Evolutionary conservation across 192 early-diverging fungal genomes (phyloP), one percentile per base, ranked within the genome.

Genomic region (Coemansia sp.): DNA sequence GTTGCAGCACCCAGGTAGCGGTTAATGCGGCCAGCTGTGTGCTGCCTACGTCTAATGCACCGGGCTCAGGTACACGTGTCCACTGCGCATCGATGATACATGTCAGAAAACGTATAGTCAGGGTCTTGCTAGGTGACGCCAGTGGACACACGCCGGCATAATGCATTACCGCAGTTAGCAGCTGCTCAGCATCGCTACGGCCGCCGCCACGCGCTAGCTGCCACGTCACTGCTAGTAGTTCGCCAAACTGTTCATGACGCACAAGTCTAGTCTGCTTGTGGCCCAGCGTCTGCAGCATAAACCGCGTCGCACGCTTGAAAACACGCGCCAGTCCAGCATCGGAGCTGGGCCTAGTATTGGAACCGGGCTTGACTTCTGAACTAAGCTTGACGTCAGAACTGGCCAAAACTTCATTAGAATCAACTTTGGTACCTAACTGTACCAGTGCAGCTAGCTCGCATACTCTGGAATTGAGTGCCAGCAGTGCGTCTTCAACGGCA

Each of bases 361-460:
- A 27, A 27, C 27, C 7, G 29, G 29, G 29, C 29, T 31, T 31
- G 29, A 31, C 29, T 31, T 31, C 29, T 31, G 29, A 31, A 31
- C 29, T 31, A 31, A 6, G 6, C 1, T 31, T 31, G 29, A 31
- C 29, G 29, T 31, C 29, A 31, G 29, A 31, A 6, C 29, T 31
- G 29, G 29, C 29, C 29, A 31, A 31, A 31, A 6, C 29, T 5
- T 31, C 29, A 31, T 31, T 8, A 31, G 29, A 31, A 8, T 23
- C 55, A 22, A 57, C 38, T 29, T 45, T 39, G 31, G 51, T 45
- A 19, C 65, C 61, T 38, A 56, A 54, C 51, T 56, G 50, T 6
- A 71, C 64, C 41, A 74, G 55, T 4, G 77, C 77, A 14, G 51
- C 59, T 19, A 80, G 64, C 57, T 80, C 77, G 58, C 71, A 67